Evolutionary conservation across 495 filamentous ascomycete genomes (phyloP).

Genomic region (Neurospora africana): DNA sequence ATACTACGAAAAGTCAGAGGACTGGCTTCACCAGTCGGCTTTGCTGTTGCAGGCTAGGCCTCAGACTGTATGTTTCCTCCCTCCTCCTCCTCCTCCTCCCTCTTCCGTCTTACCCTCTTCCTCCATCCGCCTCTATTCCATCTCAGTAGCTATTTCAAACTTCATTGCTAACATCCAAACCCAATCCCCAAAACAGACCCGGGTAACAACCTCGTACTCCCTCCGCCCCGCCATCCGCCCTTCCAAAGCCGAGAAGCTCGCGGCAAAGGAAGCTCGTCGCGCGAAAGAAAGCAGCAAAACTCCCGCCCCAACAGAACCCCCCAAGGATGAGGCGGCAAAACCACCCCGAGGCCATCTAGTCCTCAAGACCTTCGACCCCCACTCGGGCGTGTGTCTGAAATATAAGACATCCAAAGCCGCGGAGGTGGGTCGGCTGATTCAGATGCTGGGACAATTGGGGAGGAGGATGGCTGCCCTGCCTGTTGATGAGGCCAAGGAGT

Average conservation of each 20-base stretch:
- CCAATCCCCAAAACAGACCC: constrained; percentile 40
- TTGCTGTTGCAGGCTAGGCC: constrained; percentile 40
- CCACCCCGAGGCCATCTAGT: constrained; percentile 52
- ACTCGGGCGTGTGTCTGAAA: constrained; percentile 70
- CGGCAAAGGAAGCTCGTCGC: not conserved
- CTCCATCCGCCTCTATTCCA: no score
- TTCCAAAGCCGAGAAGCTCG: constrained; percentile 14
- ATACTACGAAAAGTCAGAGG: constrained; percentile 42
- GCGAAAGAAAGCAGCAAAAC: not conserved
- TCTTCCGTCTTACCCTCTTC: no score
- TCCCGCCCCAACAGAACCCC: no score
- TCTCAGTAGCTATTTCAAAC: no score
- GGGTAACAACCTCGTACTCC: constrained; percentile 78
- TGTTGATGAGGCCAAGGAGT: constrained; percentile 19
- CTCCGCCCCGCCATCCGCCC: constrained; percentile 37
- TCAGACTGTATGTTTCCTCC: constrained; percentile 26
- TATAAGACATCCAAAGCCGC: constrained; percentile 86
- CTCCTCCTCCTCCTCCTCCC: not conserved
- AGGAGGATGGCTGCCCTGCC: constrained; percentile 52
- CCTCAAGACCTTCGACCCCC: constrained; percentile 84
- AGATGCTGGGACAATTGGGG: constrained; percentile 58
- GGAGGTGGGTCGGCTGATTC: constrained; percentile 74
- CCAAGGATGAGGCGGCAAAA: constrained; percentile 1
- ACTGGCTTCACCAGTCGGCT: constrained; percentile 41
- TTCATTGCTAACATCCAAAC: not conserved